Evolutionary conservation across 345 rosid species (phyloP), one percentile per base, ranked within the genome.

Genomic region (Heritiera fomes): DNA sequence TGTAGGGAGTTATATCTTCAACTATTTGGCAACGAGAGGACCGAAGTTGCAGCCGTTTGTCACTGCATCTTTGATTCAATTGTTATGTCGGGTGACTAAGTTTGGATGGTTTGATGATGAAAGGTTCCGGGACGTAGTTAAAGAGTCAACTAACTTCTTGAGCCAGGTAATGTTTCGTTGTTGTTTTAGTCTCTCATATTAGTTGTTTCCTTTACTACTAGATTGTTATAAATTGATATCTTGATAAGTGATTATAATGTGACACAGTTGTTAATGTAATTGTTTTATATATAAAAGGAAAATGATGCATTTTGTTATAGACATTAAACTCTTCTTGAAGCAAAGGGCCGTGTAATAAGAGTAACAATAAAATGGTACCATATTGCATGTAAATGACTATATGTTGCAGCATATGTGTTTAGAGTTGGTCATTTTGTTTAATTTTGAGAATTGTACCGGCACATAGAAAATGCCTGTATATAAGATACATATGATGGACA

Each of bases 91-190:
- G 66, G 88, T 97, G 80, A 94, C 98, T 15, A 97, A 97, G 88
- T 97, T 94, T 82, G 98, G 99, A 73, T 97, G 99, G 99, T 91
- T 94, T 72, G 99, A 97, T 81, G 98, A 97, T 87, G 98, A 97
- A 81, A 88, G 89, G 78, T 97, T 97, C 82, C 89, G 92, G 11
- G 98, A 94, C 1, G 86, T 91, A 73, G 98, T 97, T 56, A 88
- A 88, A 81, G 99, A 97, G 87, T 90, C 97, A 1, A 88, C 89
- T 0, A 85, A 91, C 84, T 97, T 97, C 86, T 88, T 96, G 90
- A 87, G 89, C 81, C 99, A 91, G 98, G 99, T 94, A 78, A 75
- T 43, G 6, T 76, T 23, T 73, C 46, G 61, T 67, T 80, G 75
- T 75, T 32, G 75, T 53, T 79, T 69, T 62, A 71, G 45, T 32